Base-by-base conservation (phyloP, 2,329 filamentous ascomycete species). In the Fusarium sp. region DNA sequence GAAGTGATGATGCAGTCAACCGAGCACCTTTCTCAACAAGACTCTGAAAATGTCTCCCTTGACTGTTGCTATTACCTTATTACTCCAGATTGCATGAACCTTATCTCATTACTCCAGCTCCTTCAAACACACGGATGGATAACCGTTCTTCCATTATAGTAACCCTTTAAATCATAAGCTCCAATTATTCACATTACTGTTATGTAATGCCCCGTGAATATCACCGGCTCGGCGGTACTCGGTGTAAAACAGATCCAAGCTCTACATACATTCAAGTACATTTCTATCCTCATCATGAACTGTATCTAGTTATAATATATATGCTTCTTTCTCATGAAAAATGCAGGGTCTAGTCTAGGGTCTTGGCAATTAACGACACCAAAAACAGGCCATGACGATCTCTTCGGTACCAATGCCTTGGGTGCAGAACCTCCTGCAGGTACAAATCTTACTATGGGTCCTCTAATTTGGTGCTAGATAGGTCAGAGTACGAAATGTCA, bases 151-250 rank as follows among this genome's bases (percentile, higher is more conserved):
- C 16, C 22, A 16, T 18, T 10, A 44, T 15, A 24, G 42, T 24
- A 24, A 24, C 34, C 34, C 11, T 30, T 22, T 32, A 8, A 10
- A 29, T 56, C 14, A 24, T 27, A 32, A 49, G 53, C 44, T 46
- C 62, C 62, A 65, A 46, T 65, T 51, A 66, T 59, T 44, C n/a
- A 0, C 12, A 38, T 66, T 20, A 18, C 10, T 42, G 34, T 65
- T 66, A 65, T 47, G 62, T 65, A 65, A 66, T 65, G 24, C 27
- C 56, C 20, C 18, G 9, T 15, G 22, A 34, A 58, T 27, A 27
- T 22, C 10, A 22, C 62, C 32, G 60, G 27, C 52, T 65, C 62
- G 62, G 62, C 52, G 60, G 40, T 59, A 59, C 61, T 65, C 62
- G 61, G 61, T 4, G n/a, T 16, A 20, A 10, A 34, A 58, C 2